Evolutionary conservation across 2,329 filamentous ascomycete species (phyloP), one percentile per base, ranked within the genome.

Genomic region (Metarhizium robertsii): DNA sequence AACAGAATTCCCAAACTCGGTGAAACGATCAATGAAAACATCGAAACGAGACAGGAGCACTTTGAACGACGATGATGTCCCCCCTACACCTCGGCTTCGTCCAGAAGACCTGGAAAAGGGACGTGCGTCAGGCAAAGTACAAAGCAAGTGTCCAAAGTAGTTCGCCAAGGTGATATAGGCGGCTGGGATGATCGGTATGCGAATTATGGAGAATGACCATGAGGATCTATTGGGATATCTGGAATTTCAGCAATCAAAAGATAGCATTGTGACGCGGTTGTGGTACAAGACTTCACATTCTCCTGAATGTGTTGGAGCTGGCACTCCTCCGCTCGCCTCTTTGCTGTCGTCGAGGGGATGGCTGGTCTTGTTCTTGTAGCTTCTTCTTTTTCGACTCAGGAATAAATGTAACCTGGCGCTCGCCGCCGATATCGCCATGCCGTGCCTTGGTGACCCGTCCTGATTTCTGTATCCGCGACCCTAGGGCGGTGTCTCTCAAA

Each of bases 231-330:
- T 43, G 32, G n/a, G 32, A 53, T 7, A 34, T 32, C 32, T 32
- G n/a, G 4, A 45, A 20, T 64, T 62, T 20, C 56, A 49, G 57
- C 60, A 58, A 60, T 61, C 46, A 59, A 45, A 59, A 32, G 14
- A 43, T 49, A 45, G 18, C 10, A 30, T 42, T 52, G 45, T 42
- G 29, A 40, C 4, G 25, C 40, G 29, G 40, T 34, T 6, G 32
- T 14, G 38, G 40, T n/a, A 16, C 6, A 40, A 5, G 38, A 40
- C 38, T 40, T 45, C 43, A 86, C 75, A 89, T 78, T 65, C 77
- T 79, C 67, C 86, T 80, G 69, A 91, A 88, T 45, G 84, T 84
- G 71, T 92, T 92, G 53, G 79, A 80, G 70, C 87, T 90, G 52
- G 88, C 88, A 69, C 86, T 91, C 64, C 88, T 76, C 64, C 88